Evolutionary conservation across 2,329 filamentous ascomycete genomes (phyloP).

Genomic region (Nothophoma quercina): DNA sequence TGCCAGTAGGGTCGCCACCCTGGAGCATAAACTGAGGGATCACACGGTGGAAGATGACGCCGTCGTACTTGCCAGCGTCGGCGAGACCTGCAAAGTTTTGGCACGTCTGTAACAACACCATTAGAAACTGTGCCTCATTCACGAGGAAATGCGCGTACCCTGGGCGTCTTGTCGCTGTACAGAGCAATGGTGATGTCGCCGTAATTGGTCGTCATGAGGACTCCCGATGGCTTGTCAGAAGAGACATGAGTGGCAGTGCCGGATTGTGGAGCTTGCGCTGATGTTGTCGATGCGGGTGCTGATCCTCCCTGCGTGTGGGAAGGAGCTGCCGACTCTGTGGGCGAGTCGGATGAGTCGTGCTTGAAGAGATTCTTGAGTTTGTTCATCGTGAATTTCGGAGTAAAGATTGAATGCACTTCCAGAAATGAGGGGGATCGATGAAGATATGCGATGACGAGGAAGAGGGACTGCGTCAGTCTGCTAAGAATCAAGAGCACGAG

Average conservation of each 20-base stretch:
- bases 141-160: conserved; percentile 33
- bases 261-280: conserved; percentile 4
- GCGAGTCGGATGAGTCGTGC: conserved; percentile 1
- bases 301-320: background rate
- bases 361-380: conserved; percentile 17
- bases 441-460: background rate
- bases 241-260: background rate
- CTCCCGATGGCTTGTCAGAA: background rate
- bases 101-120: conserved; percentile 64
- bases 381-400: conserved; percentile 6
- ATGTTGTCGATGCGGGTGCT: background rate
- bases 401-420: too few relatives aligned
- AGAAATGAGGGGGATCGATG: too few relatives aligned
- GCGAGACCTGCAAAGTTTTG: conserved; percentile 85
- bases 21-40: conserved; percentile 98
- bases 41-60: conserved; percentile 87
- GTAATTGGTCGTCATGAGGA: conserved; percentile 55
- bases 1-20: conserved; percentile 92
- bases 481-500: background rate
- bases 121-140: background rate
- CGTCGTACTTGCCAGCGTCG: conserved; percentile 85
- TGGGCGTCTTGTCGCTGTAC: conserved; percentile 86
- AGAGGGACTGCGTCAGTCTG: background rate
- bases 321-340: background rate
- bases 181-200: conserved; percentile 87